Evolutionary conservation across 345 rosid genomes (phyloP), one percentile per base, ranked within the genome.

Genomic region (Lepidium africanum): DNA sequence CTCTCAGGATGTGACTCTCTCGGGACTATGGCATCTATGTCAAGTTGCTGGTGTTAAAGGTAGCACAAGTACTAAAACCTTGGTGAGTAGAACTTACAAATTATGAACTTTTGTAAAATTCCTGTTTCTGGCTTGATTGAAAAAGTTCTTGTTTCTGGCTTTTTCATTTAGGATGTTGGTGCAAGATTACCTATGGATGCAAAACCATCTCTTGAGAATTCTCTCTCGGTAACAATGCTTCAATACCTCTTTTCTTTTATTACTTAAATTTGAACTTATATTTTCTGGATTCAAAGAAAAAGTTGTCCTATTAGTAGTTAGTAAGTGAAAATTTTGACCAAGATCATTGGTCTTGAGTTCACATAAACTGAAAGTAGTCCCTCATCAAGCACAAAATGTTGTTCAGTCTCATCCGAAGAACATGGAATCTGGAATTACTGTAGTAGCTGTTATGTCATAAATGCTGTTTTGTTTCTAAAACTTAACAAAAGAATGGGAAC

Each of bases 11-110:
- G 78, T 82, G 54, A 79, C 94, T 50, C 84, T 87, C 75, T 79
- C 90, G 5, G 96, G 96, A 61, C 82, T 91, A 33, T 83, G 81
- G 84, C 84, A 87, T 76, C 78, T 91, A 7, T 91, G 96, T 77
- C 84, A 84, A 73, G 42, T 82, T 33, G 80, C 92, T 59, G 92
- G 87, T 77, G 64, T 85, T 67, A 81, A 87, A 80, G 83, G 69
- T 51, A 83, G 80, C 25, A 59, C 54, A 57, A 70, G 75, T 48
- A 27, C 79, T 56, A 81, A 74, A 77, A 67, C 54, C 59, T 38
- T 81, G 94, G 96, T 92, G 54, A 70, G 76, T 14, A 21, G 16
- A 38, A 59, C 55, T 42, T 21, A 3, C 50, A 45, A 9, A 17
- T n/a, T 0, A 30, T 5, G 7, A 30, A 3, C 4, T 3, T 30